Conservation (phyloP, 345 rosid species). For the Melaleuca alternifolia region DNA sequence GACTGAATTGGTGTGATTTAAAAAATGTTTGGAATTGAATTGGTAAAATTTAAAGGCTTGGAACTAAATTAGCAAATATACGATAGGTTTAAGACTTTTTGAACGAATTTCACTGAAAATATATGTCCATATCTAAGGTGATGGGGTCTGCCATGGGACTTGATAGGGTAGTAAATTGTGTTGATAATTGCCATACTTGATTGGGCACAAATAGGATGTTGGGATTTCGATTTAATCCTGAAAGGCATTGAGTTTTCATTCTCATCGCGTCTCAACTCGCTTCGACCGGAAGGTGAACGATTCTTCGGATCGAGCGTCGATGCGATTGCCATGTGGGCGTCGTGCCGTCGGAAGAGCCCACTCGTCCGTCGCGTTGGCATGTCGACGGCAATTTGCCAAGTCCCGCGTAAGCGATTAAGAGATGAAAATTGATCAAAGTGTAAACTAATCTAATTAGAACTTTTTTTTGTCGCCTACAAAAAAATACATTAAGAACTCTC, state of each 20-base stretch:
- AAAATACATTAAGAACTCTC: background rate
- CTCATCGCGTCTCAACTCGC: background rate
- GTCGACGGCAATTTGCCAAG: background rate
- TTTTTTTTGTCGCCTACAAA: background rate
- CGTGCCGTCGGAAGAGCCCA: rapidly evolving
- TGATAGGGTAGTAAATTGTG: rapidly evolving
- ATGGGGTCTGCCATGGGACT: background rate
- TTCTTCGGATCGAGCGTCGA: background rate
- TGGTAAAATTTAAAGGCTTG: too few species aligned
- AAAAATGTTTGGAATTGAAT: too few species aligned
- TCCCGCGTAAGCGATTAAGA: background rate
- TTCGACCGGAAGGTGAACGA: background rate
- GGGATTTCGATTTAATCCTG: background rate
- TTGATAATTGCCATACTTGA: rapidly evolving
- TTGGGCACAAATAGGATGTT: background rate
- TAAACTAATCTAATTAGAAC: background rate
- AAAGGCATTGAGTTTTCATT: background rate
- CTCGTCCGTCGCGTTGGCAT: too few species aligned
- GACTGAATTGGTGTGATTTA: too few species aligned
- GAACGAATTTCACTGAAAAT: too few species aligned
- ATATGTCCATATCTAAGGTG: too few species aligned
- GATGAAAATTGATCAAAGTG: background rate
- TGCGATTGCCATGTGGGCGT: background rate
- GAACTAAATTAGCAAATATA: too few species aligned
- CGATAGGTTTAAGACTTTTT: too few species aligned